phyloP scores from a whole-genome alignment of 1,139 yeast genomes.

The Chernovozyma aurita region DNA sequence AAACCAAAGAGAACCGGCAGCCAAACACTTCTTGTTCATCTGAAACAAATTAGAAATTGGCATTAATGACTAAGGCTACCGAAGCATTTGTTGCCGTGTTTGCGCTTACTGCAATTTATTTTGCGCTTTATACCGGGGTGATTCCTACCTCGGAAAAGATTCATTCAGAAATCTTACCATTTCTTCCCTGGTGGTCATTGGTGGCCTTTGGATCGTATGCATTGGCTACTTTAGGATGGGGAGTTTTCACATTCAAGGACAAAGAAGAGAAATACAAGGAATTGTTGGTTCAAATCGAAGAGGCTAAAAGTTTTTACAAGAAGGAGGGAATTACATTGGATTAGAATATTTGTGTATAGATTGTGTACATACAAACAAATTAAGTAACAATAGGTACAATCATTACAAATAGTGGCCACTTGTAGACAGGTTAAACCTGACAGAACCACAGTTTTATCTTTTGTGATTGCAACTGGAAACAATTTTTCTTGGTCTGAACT shows the following conservation, averaged over 20 bases:
- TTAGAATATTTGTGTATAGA: too few species aligned
- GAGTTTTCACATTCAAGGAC: conserved; percentile 67
- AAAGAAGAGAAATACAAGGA: conserved; percentile 67
- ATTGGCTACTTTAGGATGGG: conserved; percentile 68
- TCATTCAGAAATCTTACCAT: conserved; percentile 56
- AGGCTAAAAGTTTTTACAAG: conserved; percentile 59
- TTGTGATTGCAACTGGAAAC: too few species aligned
- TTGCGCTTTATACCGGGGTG: conserved; percentile 48
- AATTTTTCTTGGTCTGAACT: too few species aligned
- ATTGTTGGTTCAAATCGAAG: conserved; percentile 58
- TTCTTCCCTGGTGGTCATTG: conserved; percentile 66
- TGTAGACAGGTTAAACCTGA: too few species aligned
- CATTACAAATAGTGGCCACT: too few species aligned
- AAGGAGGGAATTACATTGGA: conserved; percentile 55
- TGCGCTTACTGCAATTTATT: conserved; percentile 48
- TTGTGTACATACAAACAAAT: conserved; percentile 3
- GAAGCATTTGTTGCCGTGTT: conserved; percentile 51
- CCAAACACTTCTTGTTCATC: too few species aligned
- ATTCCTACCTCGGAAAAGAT: conserved; percentile 52
- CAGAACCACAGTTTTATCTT: too few species aligned
- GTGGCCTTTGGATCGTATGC: conserved; percentile 72
- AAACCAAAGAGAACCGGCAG: too few species aligned
- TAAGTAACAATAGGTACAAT: not conserved
- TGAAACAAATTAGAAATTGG: too few species aligned
- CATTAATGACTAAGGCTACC: conserved; percentile 73